phyloP scores from a whole-genome alignment of 495 filamentous ascomycete species.

The Tricharina praecox region DNA sequence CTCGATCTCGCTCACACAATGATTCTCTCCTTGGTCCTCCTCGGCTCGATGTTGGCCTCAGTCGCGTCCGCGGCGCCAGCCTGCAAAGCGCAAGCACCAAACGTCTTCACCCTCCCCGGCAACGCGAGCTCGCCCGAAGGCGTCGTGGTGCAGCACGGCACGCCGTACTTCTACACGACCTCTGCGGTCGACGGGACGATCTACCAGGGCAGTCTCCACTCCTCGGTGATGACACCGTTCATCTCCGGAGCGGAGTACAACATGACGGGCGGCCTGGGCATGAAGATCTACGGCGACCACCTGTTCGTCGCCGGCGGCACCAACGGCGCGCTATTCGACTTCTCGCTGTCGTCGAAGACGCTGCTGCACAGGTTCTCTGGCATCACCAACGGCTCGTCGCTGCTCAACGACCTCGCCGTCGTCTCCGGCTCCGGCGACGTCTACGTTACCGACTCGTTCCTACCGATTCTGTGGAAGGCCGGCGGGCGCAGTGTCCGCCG shows the following conservation, averaged over 20 bases:
- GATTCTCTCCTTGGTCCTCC: too few relatives aligned
- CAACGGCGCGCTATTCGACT: constrained; percentile 1
- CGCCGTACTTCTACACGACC: constrained; percentile 10
- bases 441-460: constrained; percentile 3
- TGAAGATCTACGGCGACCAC: neutral
- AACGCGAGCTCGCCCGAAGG: constrained; percentile 11
- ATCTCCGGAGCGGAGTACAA: neutral
- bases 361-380: constrained; percentile 4
- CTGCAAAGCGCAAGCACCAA: neutral
- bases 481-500: neutral
- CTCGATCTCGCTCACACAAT: too few relatives aligned
- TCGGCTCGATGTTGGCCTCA: too few relatives aligned
- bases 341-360: neutral
- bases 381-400: neutral
- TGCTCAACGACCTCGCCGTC: constrained; percentile 9
- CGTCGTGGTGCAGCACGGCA: constrained; percentile 4
- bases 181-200: constrained; percentile 4
- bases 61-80: neutral
- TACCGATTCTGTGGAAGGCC: neutral
- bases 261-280: neutral
- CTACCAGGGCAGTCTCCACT: constrained; percentile 8
- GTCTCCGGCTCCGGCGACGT: constrained; percentile 1
- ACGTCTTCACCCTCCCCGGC: constrained; percentile 11
- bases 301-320: constrained; percentile 7
- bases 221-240: constrained; percentile 4